Base-by-base conservation (phyloP, 352 stramenopile species). In the Phytophthora litchii region DNA sequence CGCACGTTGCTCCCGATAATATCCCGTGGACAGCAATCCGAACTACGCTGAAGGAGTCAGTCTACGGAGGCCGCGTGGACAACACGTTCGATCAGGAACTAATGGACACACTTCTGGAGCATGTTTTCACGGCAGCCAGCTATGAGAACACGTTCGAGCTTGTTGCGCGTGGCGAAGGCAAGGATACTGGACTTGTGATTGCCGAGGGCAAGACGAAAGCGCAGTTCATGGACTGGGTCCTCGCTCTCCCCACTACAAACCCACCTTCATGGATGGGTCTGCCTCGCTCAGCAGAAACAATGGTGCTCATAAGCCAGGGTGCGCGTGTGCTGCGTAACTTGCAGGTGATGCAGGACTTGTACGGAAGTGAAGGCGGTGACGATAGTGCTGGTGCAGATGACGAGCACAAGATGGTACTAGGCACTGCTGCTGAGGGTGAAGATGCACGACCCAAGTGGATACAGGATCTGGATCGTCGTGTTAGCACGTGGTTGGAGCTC, bases 21-120 rank as follows among this genome's bases (percentile, higher is more conserved):
- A 94, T 99, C 45, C 97, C 97, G n/a, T 99, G 98, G 97, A 89
- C 94, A 47, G 97, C 97, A 5, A 97, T 99, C 50, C 91, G 96
- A 43, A 92, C 87, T 27, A 98, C 98, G 17, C 70, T 99, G 17
- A 93, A 96, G 52, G 89, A 99, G 55, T 98, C 92, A 46, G 86
- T 99, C 13, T 99, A 99, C 65, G 98, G 98, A 46, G 97, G 97
- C 29, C 86, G 96, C 52, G 89, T 99, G 10, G 98, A 99, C 61
- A 97, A 99, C 67, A 80, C 87, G 50, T 97, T 97, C 36, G 98
- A 99, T 63, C 96, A 99, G 67, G 67, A 92, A 52, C 73, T 99
- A 29, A 83, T 99, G 52, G 92, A 98, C 43, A 91, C 87, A 42
- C 75, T 99, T 49, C 78, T 99, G 13, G 82, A 92, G 41, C 80